Base-by-base conservation (phyloP, 1,139 yeast species). In the Scheffersomyces segobiensis region DNA sequence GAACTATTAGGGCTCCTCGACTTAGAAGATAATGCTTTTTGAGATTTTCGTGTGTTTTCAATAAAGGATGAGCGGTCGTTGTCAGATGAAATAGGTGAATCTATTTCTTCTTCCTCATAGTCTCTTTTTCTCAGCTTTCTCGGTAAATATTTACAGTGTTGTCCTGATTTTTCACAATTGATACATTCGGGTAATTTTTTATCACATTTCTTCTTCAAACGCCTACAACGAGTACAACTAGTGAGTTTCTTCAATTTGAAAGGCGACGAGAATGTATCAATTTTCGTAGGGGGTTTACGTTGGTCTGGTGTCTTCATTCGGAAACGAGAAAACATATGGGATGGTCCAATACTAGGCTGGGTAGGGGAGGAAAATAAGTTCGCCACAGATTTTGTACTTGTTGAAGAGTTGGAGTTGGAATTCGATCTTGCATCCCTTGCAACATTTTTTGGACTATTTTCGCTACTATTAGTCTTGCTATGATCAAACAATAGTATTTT, bases 151-250 rank as follows among this genome's bases (percentile, higher is more conserved):
- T 69, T 71, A 66, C 87, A 84, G 2, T 54, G 55, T 55, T 72
- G 77, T 4, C 71, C 70, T 3, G 78, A 76, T 58, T 72, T 77
- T 17, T 57, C 59, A 63, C 87, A 84, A 60, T 79, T 80, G 10
- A 63, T 57, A 61, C 87, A 83, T n/a, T 65, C 71, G 0, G 86
- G 85, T 1, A 71, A 58, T 20, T 75, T 73, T 61, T 80, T 79
- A 2, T 82, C 72, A 64, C 87, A 84, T 62, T 79, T 81, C 66
- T 81, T 82, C 69, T 84, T 83, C 53, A 82, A 67, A 53, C 75
- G 70, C 55, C 86, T 67, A 62, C 83, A 77, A 17, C 50, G 50
- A 48, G 20, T 3, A n/a, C 50, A 48, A 32, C 52, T 48, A 24
- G 50, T 48, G 26, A 48, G 26, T 48, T 48, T 48, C 8, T 19